phyloP scores from a whole-genome alignment of 177 flowering plant species.

The Telopea speciosissima region DNA sequence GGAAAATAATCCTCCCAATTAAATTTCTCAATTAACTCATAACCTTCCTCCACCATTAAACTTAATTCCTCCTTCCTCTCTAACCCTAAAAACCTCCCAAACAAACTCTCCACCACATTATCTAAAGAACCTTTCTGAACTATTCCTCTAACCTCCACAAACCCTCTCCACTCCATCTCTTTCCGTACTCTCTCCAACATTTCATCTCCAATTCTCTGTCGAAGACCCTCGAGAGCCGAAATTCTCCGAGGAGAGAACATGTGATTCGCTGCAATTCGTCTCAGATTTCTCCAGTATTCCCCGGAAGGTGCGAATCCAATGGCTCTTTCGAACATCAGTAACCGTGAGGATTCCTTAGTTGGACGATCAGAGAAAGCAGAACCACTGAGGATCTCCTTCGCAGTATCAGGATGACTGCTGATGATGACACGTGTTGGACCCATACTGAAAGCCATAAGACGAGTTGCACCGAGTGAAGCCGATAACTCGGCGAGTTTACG shows the following conservation, averaged over 20 bases:
- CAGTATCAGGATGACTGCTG: slow-evolving; percentile 75
- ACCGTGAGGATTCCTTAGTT: slow-evolving; percentile 48
- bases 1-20: slow-evolving; percentile 68
- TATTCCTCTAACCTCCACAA: slow-evolving; percentile 49
- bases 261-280: slow-evolving; percentile 50
- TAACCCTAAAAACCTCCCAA: slow-evolving; percentile 33
- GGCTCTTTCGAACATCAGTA: slow-evolving; percentile 79
- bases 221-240: slow-evolving; percentile 30
- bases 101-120: slow-evolving; percentile 58
- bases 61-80: slow-evolving; percentile 32
- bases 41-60: slow-evolving; percentile 67
- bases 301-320: slow-evolving; percentile 85
- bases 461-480: slow-evolving; percentile 27
- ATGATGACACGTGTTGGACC: slow-evolving; percentile 55
- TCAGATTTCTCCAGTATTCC: slow-evolving; percentile 57
- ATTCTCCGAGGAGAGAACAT: slow-evolving; percentile 72
- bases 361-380: slow-evolving; percentile 72
- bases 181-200: slow-evolving; percentile 31
- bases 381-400: slow-evolving; percentile 58
- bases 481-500: slow-evolving; percentile 52
- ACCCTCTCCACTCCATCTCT: slow-evolving; percentile 40
- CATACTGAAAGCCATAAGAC: slow-evolving; percentile 71
- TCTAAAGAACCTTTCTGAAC: slow-evolving; percentile 48
- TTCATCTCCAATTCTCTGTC: slow-evolving; percentile 35
- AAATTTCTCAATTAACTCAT: slow-evolving; percentile 49